Evolutionary conservation across 1,139 yeast genomes (phyloP), one percentile per base, ranked within the genome.

Genomic region (Debaryomyces fabryi): DNA sequence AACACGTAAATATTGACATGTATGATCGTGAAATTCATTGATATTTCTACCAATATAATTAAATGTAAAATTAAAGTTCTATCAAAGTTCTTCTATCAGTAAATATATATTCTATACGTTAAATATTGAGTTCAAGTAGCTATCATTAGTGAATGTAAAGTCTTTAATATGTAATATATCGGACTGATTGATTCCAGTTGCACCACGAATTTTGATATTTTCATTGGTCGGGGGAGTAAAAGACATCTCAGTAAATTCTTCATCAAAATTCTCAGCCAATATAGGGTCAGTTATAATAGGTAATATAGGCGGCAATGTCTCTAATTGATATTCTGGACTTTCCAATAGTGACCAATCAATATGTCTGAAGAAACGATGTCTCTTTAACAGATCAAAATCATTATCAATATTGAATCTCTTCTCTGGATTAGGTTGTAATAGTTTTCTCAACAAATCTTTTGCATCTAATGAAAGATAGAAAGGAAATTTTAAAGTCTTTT

Each of bases 231-330:
- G 78, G 2, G 80, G 81, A 1, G 79, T 73, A 53, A 76, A 70
- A 2, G 71, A 62, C 88, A 91, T 83, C n/a, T 81, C 83, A 0
- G 98, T 92, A 67, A 92, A 93, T 57, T 90, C 96, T 18, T 78
- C 69, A 58, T 93, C 96, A 64, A 93, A 93, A 63, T 93, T 93
- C 64, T 93, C 98, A 0, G 99, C 99, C 54, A 89, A 69, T 30
- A 79, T 83, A 12, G 96, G 92, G 59, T 91, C 88, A 0, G 97
- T 88, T 45, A 92, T 86, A 10, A 87, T 70, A 0, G 98, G 98
- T 29, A 84, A 74, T 43, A 93, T 90, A 0, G 99, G 98, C 1
- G 98, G 97, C 29, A 71, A 52, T 3, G 57, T 46, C n/a, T 59
- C 64, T 21, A 55, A 52, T 16, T 48, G 45, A 6, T 79, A 62